Conservation (phyloP, 305 asterid genomes). For the Fraxinus greggii region DNA sequence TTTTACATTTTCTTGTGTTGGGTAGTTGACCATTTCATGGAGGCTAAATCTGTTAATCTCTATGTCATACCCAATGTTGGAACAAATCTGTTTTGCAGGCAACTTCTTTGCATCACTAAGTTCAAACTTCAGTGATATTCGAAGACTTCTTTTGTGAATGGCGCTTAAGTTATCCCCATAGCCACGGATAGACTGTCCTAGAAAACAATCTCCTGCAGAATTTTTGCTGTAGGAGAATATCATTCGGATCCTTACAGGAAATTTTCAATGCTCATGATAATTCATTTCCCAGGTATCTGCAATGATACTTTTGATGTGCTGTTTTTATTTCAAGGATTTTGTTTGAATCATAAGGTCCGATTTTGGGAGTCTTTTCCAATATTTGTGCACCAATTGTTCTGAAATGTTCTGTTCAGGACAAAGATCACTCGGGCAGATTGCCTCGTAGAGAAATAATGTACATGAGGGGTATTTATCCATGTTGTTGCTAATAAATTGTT, state of each 20-base stretch:
- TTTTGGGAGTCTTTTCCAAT: slow-evolving; percentile 22
- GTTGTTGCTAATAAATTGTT: not conserved
- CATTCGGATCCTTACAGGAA: slow-evolving; percentile 15
- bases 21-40: not conserved
- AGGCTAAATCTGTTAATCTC: not conserved
- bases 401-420: slow-evolving; percentile 24
- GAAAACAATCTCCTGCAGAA: slow-evolving; percentile 16
- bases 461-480: not conserved
- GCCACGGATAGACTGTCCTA: not conserved
- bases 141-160: slow-evolving; percentile 68
- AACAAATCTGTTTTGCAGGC: slow-evolving; percentile 49
- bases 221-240: slow-evolving; percentile 12
- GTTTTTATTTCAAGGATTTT: slow-evolving; percentile 26
- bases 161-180: slow-evolving; percentile 14
- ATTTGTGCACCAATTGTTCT: slow-evolving; percentile 23
- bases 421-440: slow-evolving; percentile 13
- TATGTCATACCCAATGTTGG: not conserved
- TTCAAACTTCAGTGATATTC: slow-evolving; percentile 75
- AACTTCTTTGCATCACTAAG: slow-evolving; percentile 56
- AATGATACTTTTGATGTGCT: slow-evolving; percentile 31
- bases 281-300: slow-evolving; percentile 17
- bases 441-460: not conserved
- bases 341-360: slow-evolving; percentile 22
- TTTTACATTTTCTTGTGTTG: not conserved
- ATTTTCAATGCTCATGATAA: slow-evolving; percentile 24